These are phyloP conservation scores for Epichloe aotearoae DNA, from an alignment of 2,329 filamentous ascomycete genomes.

Conservation along the genomic window DNA sequence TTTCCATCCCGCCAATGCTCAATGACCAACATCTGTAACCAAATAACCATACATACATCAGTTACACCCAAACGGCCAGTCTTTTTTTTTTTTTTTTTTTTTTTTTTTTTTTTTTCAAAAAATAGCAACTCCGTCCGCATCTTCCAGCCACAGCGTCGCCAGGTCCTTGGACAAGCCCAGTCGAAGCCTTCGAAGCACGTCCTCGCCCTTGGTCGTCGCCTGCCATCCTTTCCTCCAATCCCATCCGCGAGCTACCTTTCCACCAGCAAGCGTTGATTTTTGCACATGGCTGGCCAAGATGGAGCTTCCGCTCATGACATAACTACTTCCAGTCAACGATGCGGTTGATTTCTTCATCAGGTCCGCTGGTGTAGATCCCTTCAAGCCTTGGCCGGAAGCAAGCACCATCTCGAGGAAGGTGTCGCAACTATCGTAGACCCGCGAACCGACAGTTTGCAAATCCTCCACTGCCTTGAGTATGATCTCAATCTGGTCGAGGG, in stretches of 20 bases:
- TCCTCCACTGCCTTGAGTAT: slow-evolving; percentile 71
- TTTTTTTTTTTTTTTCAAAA: slow-evolving; percentile 17
- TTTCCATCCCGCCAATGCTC: not conserved
- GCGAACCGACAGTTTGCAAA: slow-evolving; percentile 58
- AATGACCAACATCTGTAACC: not conserved
- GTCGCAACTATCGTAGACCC: slow-evolving; percentile 61
- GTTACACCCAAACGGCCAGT: not conserved
- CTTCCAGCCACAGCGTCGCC: slow-evolving; percentile 53
- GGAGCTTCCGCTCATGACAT: slow-evolving; percentile 60
- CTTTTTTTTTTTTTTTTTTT: too few species aligned
- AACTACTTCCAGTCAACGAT: slow-evolving; percentile 45
- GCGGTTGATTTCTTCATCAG: slow-evolving; percentile 47
- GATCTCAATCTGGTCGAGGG: slow-evolving; percentile 57
- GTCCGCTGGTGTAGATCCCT: slow-evolving; percentile 50
- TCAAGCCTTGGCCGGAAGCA: slow-evolving; percentile 50
- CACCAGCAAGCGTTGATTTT: slow-evolving; percentile 43
- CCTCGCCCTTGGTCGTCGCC: slow-evolving; percentile 47
- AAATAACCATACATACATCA: not conserved
- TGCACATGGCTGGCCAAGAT: slow-evolving; percentile 52
- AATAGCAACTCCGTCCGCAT: slow-evolving; percentile 43
- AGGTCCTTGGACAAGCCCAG: slow-evolving; percentile 63
- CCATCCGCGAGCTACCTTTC: slow-evolving; percentile 50
- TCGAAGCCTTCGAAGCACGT: slow-evolving; percentile 61
- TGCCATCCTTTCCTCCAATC: slow-evolving; percentile 71
- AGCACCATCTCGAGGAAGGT: slow-evolving; percentile 68